Evolutionary conservation across 148 eudicot genomes (phyloP).

Genomic region (Amaranthus cruentus): DNA sequence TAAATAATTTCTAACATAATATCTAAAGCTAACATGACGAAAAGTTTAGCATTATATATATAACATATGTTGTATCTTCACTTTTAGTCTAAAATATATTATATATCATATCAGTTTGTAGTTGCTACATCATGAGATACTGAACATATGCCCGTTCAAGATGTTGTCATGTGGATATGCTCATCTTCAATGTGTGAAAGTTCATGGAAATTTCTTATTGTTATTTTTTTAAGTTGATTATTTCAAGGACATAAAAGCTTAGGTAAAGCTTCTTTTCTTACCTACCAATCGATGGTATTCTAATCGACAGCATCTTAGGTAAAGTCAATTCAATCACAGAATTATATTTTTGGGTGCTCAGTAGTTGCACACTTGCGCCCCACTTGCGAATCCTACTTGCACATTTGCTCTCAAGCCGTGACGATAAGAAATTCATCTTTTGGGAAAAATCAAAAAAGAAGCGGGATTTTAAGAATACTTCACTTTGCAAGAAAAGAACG

Average conservation of each 20-base stretch:
- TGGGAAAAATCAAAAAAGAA: too few species aligned
- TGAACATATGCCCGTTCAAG: background rate
- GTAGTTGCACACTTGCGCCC: background rate
- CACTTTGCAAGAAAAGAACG: too few species aligned
- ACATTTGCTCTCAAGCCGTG: too few species aligned
- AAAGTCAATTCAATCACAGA: background rate
- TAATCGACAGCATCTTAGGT: background rate
- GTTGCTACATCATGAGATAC: background rate
- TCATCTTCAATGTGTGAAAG: conserved; percentile 6
- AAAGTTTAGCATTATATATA: too few species aligned
- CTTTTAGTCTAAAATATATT: too few species aligned
- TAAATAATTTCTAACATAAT: too few species aligned
- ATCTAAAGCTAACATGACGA: too few species aligned
- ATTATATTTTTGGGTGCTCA: background rate
- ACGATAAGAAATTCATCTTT: too few species aligned
- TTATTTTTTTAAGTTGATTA: background rate
- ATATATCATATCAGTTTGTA: too few species aligned
- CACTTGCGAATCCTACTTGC: too few species aligned
- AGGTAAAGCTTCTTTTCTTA: background rate
- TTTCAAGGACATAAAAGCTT: background rate
- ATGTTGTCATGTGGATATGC: conserved; percentile 4
- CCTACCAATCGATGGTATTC: background rate
- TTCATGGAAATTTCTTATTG: conserved; percentile 20
- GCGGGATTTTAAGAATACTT: too few species aligned
- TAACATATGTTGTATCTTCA: too few species aligned